Base-by-base conservation (phyloP, 1,284 basidiomycete species). In the Rhodofomes roseus region DNA sequence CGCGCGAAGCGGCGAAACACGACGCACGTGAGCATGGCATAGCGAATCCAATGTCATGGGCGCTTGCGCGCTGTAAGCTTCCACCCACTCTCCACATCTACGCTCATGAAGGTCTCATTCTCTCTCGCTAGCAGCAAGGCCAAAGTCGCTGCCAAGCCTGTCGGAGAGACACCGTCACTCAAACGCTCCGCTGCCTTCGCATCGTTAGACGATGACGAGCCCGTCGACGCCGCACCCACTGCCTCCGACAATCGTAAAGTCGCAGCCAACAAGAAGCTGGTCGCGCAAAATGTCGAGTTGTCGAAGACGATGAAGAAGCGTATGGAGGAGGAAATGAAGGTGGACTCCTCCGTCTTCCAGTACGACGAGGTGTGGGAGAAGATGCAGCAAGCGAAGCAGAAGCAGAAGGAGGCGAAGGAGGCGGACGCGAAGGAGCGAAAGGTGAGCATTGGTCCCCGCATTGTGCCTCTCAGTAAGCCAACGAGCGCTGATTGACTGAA, bases 281-380 rank as follows among this genome's bases (percentile, higher is more conserved):
- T 85, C 22, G 82, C 82, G 16, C 84, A 83, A 68, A 85, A 81
- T 73, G 77, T 82, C 14, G 78, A 78, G 60, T 74, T 83, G 44
- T 87, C 88, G 23, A 85, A 82, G 66, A 74, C 83, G 22, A 77
- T 78, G 72, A 82, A 79, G 76, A 87, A 86, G 70, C 81, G 81
- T 61, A 79, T 90, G 74, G 87, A 91, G 59, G 84, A 86, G 62
- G 95, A 95, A 69, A 83, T 87, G 76, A 80, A 81, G 63, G 77
- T 95, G 3, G 97, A 99, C 70, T 73, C 83, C 48, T 90, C 88
- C 2, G 90, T 97, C 9, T 99, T 92, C 73, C 89, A 98, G 74
- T 99, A 99, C 69, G 97, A 99, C 70, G 92, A 93, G 71, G 89
- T 98, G 6, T 99, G 91, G 83, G 97, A 99, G 69, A 85, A 83